Percentiles rank a stretch among this genome's conserved stretches.
phyloP scores from a whole-genome alignment of 345 rosid species.

The Eucalyptus leucophloia region DNA sequence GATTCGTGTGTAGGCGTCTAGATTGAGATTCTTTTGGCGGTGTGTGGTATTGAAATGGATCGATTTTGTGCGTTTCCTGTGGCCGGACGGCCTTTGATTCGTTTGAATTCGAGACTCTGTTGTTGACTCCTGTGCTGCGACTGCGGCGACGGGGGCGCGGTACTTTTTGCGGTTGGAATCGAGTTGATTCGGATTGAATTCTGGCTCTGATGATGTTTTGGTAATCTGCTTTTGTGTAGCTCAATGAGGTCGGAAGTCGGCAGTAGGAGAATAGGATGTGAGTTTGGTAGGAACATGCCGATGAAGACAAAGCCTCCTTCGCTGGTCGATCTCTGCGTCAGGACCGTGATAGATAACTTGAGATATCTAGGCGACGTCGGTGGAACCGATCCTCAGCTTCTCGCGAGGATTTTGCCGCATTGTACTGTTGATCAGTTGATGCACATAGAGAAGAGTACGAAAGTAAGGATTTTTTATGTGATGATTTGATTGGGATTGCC shows the following conservation, averaged over 20 bases:
- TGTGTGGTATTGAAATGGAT: background rate
- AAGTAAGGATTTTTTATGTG: slow-evolving; percentile 13
- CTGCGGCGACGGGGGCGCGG: background rate
- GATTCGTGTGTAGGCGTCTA: background rate
- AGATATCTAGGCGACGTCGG: slow-evolving; percentile 85
- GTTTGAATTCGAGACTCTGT: background rate
- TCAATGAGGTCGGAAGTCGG: background rate
- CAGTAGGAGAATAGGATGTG: background rate
- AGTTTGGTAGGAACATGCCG: background rate
- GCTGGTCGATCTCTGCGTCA: slow-evolving; percentile 72
- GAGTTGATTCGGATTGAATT: background rate
- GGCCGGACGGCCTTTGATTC: background rate
- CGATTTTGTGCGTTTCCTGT: background rate
- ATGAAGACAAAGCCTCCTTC: slow-evolving; percentile 32
- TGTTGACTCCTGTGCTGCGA: background rate
- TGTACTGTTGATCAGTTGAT: slow-evolving; percentile 70
- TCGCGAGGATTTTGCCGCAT: slow-evolving; percentile 54
- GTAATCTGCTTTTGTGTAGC: background rate
- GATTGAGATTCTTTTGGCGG: background rate
- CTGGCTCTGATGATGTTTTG: background rate
- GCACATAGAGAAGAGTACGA: slow-evolving; percentile 60
- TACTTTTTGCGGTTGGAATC: background rate
- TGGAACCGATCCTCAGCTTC: slow-evolving; percentile 65
- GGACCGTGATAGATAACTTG: slow-evolving; percentile 39
- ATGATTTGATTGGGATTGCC: background rate